These are phyloP conservation scores for Rhodocollybia butyracea DNA, from an alignment of 768 basidiomycete genomes.

Conservation along the genomic window DNA sequence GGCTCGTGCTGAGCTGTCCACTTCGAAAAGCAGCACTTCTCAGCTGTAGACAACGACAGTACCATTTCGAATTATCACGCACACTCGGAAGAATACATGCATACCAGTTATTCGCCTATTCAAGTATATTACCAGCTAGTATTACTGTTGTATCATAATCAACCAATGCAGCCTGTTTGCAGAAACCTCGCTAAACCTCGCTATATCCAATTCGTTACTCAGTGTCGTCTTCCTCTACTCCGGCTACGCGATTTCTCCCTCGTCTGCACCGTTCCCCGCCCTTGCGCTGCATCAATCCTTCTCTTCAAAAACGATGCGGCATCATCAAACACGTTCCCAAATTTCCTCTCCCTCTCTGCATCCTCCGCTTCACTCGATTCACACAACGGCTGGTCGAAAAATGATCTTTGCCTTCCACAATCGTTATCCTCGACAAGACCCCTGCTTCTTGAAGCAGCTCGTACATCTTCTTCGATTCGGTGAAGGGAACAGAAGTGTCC, in stretches of 20 bases:
- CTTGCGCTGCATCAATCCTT: neutral
- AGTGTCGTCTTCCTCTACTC: neutral
- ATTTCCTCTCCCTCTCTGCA: conserved; percentile 1
- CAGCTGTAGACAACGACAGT: no score
- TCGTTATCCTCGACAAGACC: conserved; percentile 15
- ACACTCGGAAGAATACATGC: no score
- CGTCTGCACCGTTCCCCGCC: neutral
- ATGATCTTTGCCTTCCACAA: conserved; percentile 4
- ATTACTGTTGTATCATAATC: no score
- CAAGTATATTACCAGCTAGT: no score
- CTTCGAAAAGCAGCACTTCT: no score
- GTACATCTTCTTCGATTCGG: conserved; percentile 37
- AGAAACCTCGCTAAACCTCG: no score
- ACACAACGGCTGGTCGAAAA: conserved; percentile 8
- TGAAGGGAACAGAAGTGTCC: conserved; percentile 42
- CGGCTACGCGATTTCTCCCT: neutral
- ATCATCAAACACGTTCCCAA: neutral
- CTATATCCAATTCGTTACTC: neutral
- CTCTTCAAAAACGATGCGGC: neutral
- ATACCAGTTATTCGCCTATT: no score
- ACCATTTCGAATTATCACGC: no score
- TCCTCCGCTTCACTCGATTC: no score
- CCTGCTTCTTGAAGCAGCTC: conserved; percentile 25
- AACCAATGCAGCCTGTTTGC: no score
- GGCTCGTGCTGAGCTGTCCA: neutral